phyloP scores from a whole-genome alignment of 129 eudicot genomes.

The Erigeron canadensis region DNA sequence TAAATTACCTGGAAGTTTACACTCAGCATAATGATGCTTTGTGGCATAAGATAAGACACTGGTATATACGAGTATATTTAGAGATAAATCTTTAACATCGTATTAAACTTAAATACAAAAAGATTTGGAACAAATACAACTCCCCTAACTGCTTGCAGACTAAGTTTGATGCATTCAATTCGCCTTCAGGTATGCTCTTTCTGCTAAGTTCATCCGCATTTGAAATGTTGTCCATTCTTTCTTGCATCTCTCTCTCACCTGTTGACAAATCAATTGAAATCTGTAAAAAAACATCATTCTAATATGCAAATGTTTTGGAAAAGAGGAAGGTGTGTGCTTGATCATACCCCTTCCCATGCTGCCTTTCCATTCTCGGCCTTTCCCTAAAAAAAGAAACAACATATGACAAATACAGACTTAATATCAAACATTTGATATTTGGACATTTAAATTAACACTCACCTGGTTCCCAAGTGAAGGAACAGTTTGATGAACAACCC shows the following conservation, averaged over 20 bases:
- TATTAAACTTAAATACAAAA: too few relatives aligned
- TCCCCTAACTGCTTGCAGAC: conserved; percentile 32
- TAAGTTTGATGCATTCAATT: conserved; percentile 45
- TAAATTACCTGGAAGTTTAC: too few relatives aligned
- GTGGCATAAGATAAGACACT: too few relatives aligned
- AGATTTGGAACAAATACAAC: background rate
- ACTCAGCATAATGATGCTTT: too few relatives aligned
- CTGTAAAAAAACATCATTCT: too few relatives aligned
- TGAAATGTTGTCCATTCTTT: conserved; percentile 73
- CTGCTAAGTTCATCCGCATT: conserved; percentile 56
- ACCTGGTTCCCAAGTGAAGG: conserved; percentile 97
- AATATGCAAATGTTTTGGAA: background rate
- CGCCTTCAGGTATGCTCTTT: conserved; percentile 47
- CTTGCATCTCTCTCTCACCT: conserved; percentile 78
- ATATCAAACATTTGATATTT: background rate
- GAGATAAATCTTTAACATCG: too few relatives aligned
- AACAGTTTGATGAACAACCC: conserved; percentile 85
- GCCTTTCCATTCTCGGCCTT: conserved; percentile 52
- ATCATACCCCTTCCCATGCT: conserved; percentile 81
- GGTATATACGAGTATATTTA: too few relatives aligned
- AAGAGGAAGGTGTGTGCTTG: conserved; percentile 11
- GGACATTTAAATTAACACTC: background rate
- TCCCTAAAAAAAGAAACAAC: conserved; percentile 43
- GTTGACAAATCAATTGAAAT: conserved; percentile 13
- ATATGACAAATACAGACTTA: background rate